Evolutionary conservation across 2,329 filamentous ascomycete genomes (phyloP), one percentile per base, ranked within the genome.

Genomic region (Colletotrichum coccodes): DNA sequence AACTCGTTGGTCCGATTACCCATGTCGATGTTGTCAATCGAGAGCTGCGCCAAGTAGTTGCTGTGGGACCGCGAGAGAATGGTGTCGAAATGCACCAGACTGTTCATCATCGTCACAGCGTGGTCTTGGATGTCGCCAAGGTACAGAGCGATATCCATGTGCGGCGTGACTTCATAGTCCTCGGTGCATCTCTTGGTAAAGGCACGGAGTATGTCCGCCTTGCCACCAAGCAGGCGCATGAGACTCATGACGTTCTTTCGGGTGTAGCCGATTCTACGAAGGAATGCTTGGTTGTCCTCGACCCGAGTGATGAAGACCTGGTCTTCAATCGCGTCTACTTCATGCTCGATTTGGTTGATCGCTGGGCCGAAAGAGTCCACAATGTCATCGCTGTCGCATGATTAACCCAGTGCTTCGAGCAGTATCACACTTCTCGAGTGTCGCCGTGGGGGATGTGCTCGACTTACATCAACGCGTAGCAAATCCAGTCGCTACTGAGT

Each of bases 131-230:
- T 98, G 81, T 99, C 96, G 76, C 94, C 94, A 30, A 99, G 88
- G 77, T 99, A 99, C 75, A 99, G 89, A 21, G 95, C 96, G 72
- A 99, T 97, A 76, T 99, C 96, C 83, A 96, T 96, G 50, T 95
- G 93, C 3, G 96, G 96, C 1, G 96, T 97, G 60, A 98, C 93
- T 72, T 94, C 92, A 84, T 97, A 98, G 72, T 97, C 94, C 77
- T 98, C 95, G 79, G 98, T 99, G 88, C 96, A 99, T 50, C 96
- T 93, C 85, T 99, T 99, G 54, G 96, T 97, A 77, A 99, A 99
- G 36, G 95, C 95, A 73, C 94, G 94, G 75, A 99, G 94, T 62
- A 99, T 95, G 78, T 99, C 96, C 7, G 96, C 95, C 80, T 99
- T 99, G 75, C 95, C 95, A 60, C 95, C 95, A 0, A 99, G 87